Percentiles rank a stretch among this genome's conserved stretches.
These are phyloP conservation scores for Catharanthus roseus DNA, from an alignment of 257 asterid species.

Conservation along the genomic window DNA sequence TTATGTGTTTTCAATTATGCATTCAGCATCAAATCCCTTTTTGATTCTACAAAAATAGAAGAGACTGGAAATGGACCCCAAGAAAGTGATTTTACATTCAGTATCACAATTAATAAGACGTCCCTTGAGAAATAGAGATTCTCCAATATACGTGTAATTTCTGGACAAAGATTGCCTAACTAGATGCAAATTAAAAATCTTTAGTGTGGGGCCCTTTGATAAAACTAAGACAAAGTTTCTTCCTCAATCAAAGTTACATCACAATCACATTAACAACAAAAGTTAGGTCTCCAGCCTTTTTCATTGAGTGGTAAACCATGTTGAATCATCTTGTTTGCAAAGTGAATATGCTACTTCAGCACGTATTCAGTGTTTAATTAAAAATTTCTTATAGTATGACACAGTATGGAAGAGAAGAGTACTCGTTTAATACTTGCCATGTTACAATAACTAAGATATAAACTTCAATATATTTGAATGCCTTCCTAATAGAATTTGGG, in stretches of 20 bases:
- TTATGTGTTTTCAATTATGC: slow-evolving; percentile 20
- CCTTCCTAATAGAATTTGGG: background rate
- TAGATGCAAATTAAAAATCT: slow-evolving; percentile 32
- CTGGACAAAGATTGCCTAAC: slow-evolving; percentile 40
- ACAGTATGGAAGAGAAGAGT: slow-evolving; percentile 18
- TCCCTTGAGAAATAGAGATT: slow-evolving; percentile 13
- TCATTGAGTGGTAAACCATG: slow-evolving; percentile 34
- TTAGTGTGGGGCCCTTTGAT: slow-evolving; percentile 40
- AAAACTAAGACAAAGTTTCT: slow-evolving; percentile 32
- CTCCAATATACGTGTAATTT: slow-evolving; percentile 20
- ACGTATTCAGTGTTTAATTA: slow-evolving; percentile 15
- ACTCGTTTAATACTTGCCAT: background rate
- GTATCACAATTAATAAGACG: background rate
- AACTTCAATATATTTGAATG: background rate
- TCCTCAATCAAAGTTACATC: slow-evolving; percentile 44
- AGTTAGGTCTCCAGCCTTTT: slow-evolving; percentile 56
- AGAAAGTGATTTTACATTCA: slow-evolving; percentile 4
- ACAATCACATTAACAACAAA: slow-evolving; percentile 31
- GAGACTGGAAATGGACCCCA: slow-evolving; percentile 7
- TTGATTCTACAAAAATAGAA: background rate
- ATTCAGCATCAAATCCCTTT: background rate
- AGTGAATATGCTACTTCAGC: slow-evolving; percentile 38
- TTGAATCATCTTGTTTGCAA: slow-evolving; percentile 25
- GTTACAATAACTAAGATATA: background rate
- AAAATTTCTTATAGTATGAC: slow-evolving; percentile 20